Percentiles rank a stretch among this genome's conserved stretches.
Evolutionary conservation across 1,284 basidiomycete genomes (phyloP).

Genomic region (Cutaneotrichosporon sp.): DNA sequence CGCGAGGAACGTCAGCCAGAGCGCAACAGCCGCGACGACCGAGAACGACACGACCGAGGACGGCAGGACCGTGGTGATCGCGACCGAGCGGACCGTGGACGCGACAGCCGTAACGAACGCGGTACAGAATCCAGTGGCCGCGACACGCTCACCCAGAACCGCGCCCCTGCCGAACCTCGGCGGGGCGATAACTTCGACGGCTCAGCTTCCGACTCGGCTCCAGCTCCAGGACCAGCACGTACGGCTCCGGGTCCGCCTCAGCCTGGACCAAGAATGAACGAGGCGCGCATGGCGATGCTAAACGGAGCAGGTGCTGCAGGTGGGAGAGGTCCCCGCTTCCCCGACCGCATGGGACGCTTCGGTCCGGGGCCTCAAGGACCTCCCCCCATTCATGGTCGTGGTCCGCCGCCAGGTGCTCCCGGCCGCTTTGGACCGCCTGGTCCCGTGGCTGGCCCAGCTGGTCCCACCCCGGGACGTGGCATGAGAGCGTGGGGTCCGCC

Average conservation of each 20-base stretch:
- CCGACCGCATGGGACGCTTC: background rate
- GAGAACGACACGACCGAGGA: background rate
- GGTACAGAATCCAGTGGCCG: too few relatives aligned
- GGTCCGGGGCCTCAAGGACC: background rate
- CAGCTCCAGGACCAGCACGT: too few relatives aligned
- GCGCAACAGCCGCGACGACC: background rate
- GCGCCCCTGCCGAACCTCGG: background rate
- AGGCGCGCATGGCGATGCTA: too few relatives aligned
- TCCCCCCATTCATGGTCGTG: too few relatives aligned
- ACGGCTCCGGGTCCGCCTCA: too few relatives aligned
- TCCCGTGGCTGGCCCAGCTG: background rate
- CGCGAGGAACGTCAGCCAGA: too few relatives aligned
- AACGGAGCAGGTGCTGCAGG: background rate
- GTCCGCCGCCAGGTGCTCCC: background rate
- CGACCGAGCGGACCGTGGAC: background rate
- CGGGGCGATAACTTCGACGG: too few relatives aligned
- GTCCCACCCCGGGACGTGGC: background rate
- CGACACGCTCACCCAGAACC: background rate
- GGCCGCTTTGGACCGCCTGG: background rate
- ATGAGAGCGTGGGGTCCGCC: background rate
- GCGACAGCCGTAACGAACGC: background rate
- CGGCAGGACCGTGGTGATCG: background rate
- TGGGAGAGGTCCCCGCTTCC: background rate
- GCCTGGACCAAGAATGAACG: too few relatives aligned
- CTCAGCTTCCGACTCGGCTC: too few relatives aligned